A percentile compares a stretch with the other conserved stretches of the same genome.
phyloP scores from a whole-genome alignment of 2,329 filamentous ascomycete species.

The Curvularia sp. region DNA sequence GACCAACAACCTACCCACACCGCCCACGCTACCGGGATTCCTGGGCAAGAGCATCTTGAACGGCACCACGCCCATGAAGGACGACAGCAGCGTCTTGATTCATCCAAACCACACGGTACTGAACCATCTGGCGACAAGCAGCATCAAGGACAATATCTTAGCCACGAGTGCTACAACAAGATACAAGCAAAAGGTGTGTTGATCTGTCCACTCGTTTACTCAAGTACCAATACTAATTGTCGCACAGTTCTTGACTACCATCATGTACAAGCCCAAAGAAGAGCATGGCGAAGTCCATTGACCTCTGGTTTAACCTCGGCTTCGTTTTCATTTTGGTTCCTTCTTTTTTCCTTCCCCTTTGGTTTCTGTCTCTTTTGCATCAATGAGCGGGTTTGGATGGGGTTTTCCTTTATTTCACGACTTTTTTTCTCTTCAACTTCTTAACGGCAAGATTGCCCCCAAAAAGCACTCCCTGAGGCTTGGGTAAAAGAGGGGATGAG shows the following conservation, averaged over 20 bases:
- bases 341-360: background rate
- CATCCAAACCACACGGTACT: constrained; percentile 97
- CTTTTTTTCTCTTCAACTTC: background rate
- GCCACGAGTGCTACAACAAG: constrained; percentile 97
- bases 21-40: constrained; percentile 87
- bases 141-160: constrained; percentile 94
- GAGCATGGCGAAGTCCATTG: constrained; percentile 32
- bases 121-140: constrained; percentile 96
- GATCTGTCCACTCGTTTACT: background rate
- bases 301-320: background rate
- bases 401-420: background rate
- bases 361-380: background rate
- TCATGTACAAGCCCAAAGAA: constrained; percentile 90
- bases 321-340: background rate
- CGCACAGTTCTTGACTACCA: constrained; percentile 88
- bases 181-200: constrained; percentile 86
- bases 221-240: constrained; percentile 19
- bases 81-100: constrained; percentile 95
- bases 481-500: background rate
- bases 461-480: background rate
- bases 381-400: background rate
- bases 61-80: constrained; percentile 88
- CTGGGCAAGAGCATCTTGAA: constrained; percentile 95
- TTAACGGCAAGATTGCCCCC: background rate
- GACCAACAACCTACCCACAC: constrained; percentile 79